phyloP scores from a whole-genome alignment of 2,329 filamentous ascomycete species.

The Penicillium janthinellum region DNA sequence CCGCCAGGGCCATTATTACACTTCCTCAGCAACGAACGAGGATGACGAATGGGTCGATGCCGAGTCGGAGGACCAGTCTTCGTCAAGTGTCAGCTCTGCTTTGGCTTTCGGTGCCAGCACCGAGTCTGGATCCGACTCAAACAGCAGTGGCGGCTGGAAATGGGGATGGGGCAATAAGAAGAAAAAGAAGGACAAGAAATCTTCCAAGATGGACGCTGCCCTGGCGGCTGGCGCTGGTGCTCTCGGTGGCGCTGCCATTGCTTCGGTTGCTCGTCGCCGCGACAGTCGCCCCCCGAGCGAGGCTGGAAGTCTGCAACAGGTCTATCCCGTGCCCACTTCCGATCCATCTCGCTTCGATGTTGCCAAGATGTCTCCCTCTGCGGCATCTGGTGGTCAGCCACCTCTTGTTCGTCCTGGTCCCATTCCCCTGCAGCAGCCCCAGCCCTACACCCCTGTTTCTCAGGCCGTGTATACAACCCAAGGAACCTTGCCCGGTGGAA shows the following conservation, averaged over 20 bases:
- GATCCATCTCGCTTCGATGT: constrained; percentile 67
- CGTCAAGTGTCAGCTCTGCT: constrained; percentile 56
- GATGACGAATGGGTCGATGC: constrained; percentile 61
- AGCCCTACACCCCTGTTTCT: constrained; percentile 73
- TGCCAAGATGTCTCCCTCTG: constrained; percentile 33
- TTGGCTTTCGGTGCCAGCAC: constrained; percentile 63
- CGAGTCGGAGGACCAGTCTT: constrained; percentile 57
- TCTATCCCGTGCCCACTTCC: constrained; percentile 67
- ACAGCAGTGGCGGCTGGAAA: constrained; percentile 57
- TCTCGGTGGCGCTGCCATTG: constrained; percentile 46
- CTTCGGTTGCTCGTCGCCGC: constrained; percentile 38
- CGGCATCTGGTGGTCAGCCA: constrained; percentile 28
- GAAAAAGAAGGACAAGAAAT: constrained; percentile 43
- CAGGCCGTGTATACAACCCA: constrained; percentile 64
- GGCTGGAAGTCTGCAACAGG: constrained; percentile 54
- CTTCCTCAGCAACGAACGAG: constrained; percentile 38
- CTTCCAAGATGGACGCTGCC: constrained; percentile 33
- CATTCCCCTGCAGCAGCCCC: constrained; percentile 79
- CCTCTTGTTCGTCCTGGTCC: constrained; percentile 55
- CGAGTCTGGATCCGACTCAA: constrained; percentile 60
- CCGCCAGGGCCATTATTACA: constrained; percentile 28
- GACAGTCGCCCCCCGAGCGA: constrained; percentile 40
- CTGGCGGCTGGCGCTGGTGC: constrained; percentile 47
- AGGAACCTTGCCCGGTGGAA: constrained; percentile 32
- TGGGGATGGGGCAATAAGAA: constrained; percentile 61